Percentiles rank a stretch among this genome's conserved stretches.
These are phyloP conservation scores for Aspergillus tamarii DNA, from an alignment of 2,329 filamentous ascomycete genomes.

Conservation along the genomic window DNA sequence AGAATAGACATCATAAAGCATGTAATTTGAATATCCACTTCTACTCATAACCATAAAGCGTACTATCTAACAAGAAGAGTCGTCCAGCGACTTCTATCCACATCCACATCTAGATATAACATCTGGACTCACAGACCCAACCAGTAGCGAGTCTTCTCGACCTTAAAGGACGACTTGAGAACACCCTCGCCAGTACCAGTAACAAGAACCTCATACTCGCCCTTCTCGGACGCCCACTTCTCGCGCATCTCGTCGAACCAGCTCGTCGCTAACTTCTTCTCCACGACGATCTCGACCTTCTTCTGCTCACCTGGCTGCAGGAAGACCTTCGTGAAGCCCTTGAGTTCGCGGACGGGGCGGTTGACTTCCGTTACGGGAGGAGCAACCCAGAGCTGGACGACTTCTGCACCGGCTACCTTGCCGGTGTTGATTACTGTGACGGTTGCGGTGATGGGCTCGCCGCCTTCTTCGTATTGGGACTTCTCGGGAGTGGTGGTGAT, in stretches of 20 bases:
- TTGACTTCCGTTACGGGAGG: constrained; percentile 55
- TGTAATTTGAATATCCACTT: not conserved
- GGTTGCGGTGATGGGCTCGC: constrained; percentile 52
- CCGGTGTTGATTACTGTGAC: constrained; percentile 58
- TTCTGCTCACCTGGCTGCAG: constrained; percentile 63
- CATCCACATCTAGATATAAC: not conserved
- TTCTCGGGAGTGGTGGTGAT: constrained; percentile 31
- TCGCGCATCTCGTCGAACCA: constrained; percentile 72
- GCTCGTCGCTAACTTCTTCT: constrained; percentile 67
- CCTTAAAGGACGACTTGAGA: constrained; percentile 58
- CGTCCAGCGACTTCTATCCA: not conserved
- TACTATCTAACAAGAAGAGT: not conserved
- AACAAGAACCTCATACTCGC: constrained; percentile 66
- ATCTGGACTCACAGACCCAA: constrained; percentile 58
- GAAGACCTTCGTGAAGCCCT: constrained; percentile 67
- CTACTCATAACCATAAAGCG: not conserved
- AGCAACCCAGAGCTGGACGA: constrained; percentile 59
- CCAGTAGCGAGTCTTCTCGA: constrained; percentile 69
- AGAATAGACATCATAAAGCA: not conserved
- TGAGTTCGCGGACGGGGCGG: constrained; percentile 63
- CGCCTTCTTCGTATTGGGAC: constrained; percentile 42
- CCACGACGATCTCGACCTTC: constrained; percentile 57
- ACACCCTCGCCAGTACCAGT: constrained; percentile 58
- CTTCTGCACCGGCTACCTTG: constrained; percentile 55
- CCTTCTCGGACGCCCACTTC: constrained; percentile 69